Conservation (phyloP, 192 early-diverging fungal genomes). For the Coemansia sp. region DNA sequence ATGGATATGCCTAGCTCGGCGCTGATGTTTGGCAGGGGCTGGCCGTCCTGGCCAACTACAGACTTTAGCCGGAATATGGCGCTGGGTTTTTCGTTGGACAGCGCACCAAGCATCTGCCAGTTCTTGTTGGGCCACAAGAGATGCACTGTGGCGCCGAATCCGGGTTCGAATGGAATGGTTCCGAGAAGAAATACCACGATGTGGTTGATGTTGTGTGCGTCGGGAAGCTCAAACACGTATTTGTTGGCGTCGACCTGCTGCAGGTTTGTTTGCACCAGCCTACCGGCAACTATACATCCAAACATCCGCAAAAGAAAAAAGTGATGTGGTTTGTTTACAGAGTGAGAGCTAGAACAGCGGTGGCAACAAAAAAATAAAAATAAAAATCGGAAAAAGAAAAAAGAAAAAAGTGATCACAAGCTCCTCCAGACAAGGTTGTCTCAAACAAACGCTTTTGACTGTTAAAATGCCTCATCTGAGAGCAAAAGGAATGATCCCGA, state of each 20-base stretch:
- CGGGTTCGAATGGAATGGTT: slow-evolving; percentile 80
- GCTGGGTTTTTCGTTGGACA: slow-evolving; percentile 84
- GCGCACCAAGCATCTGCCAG: slow-evolving; percentile 75
- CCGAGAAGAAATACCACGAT: slow-evolving; percentile 92
- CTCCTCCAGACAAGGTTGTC: no score
- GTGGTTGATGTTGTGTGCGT: slow-evolving; percentile 88
- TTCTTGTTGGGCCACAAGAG: slow-evolving; percentile 80
- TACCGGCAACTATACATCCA: slow-evolving; percentile 89
- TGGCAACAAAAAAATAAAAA: background rate
- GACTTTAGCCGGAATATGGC: slow-evolving; percentile 70
- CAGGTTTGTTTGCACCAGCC: slow-evolving; percentile 88
- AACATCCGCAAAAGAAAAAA: slow-evolving; percentile 62
- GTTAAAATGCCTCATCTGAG: no score
- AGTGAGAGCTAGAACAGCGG: background rate
- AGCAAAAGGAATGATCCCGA: no score
- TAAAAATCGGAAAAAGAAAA: background rate
- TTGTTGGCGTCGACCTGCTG: slow-evolving; percentile 85
- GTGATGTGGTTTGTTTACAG: background rate
- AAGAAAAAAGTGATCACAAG: slow-evolving; percentile 2
- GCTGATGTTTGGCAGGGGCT: slow-evolving; percentile 51
- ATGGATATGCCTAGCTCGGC: slow-evolving; percentile 87
- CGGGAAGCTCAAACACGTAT: slow-evolving; percentile 87
- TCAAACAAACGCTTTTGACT: no score
- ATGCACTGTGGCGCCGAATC: slow-evolving; percentile 92
- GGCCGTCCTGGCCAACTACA: slow-evolving; percentile 18